phyloP scores from a whole-genome alignment of 768 basidiomycete genomes.

The Mycena latifolia region DNA sequence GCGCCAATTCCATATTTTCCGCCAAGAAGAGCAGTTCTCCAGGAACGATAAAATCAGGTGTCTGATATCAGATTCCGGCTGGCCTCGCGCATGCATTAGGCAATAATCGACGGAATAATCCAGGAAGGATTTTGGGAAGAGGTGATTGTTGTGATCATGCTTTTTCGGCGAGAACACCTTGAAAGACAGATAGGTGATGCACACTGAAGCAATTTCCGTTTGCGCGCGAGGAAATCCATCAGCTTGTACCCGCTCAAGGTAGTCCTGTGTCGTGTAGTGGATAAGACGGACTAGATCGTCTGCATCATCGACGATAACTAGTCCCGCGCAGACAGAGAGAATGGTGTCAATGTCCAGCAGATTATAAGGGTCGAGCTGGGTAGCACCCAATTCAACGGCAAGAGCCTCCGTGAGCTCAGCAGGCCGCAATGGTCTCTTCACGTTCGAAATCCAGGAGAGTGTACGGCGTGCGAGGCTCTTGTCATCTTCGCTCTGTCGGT shows the following conservation, averaged over 20 bases:
- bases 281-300: slow-evolving; percentile 2
- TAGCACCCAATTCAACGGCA: no score
- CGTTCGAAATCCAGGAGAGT: no score
- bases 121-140: slow-evolving; percentile 2
- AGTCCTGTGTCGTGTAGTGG: slow-evolving; percentile 15
- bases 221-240: background rate
- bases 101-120: slow-evolving; percentile 8
- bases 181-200: slow-evolving; percentile 12
- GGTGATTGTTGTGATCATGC: background rate
- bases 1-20: slow-evolving; percentile 3
- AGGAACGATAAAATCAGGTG: background rate
- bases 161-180: background rate
- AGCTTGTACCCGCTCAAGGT: background rate
- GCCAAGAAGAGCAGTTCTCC: background rate
- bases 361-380: no score
- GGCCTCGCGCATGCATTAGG: slow-evolving; percentile 7
- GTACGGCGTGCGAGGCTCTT: background rate
- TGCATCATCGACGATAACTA: background rate
- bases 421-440: no score
- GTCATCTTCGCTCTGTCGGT: slow-evolving; percentile 12
- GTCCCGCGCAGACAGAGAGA: slow-evolving; percentile 14
- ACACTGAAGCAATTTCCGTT: background rate
- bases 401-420: no score
- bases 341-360: no score
- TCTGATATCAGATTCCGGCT: slow-evolving; percentile 4